These are phyloP conservation scores for Glycine latifolia DNA, from an alignment of 306 rosid genomes.

Conservation along the genomic window DNA sequence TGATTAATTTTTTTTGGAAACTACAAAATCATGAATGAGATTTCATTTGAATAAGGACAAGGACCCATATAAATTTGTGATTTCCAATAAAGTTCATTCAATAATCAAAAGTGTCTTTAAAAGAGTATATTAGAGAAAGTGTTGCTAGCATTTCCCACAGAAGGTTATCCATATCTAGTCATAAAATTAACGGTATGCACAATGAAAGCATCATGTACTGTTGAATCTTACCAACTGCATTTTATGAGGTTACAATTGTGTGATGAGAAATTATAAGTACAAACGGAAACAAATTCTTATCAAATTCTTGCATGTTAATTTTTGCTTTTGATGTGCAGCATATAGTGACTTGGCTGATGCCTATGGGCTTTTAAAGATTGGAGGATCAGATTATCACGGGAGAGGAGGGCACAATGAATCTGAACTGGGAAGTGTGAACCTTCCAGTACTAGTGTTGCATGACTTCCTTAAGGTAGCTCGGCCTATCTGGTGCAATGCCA, in stretches of 20 bases:
- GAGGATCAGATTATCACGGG: conserved; percentile 95
- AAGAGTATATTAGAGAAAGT: too few species aligned
- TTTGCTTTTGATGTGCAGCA: conserved; percentile 56
- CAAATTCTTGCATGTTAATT: conserved; percentile 26
- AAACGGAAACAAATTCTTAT: conserved; percentile 3
- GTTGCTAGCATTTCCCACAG: too few species aligned
- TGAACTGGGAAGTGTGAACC: conserved; percentile 91
- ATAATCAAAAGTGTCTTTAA: too few species aligned
- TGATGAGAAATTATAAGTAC: conserved; percentile 16
- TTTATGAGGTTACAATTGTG: background rate
- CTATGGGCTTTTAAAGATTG: conserved; percentile 81
- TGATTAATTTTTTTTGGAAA: too few species aligned
- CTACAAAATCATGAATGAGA: too few species aligned
- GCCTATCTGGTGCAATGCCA: conserved; percentile 88
- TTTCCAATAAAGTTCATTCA: too few species aligned
- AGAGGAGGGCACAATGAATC: conserved; percentile 86
- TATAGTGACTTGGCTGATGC: conserved; percentile 87
- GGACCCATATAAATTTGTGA: background rate
- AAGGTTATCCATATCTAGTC: background rate
- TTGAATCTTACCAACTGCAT: background rate
- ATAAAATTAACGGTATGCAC: background rate
- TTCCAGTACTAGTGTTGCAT: conserved; percentile 70
- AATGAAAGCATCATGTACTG: conserved; percentile 11
- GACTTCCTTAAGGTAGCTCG: conserved; percentile 86
- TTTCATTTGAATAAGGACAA: too few species aligned